Conservation (phyloP, 768 basidiomycete genomes). For the Pholiota molesta region DNA sequence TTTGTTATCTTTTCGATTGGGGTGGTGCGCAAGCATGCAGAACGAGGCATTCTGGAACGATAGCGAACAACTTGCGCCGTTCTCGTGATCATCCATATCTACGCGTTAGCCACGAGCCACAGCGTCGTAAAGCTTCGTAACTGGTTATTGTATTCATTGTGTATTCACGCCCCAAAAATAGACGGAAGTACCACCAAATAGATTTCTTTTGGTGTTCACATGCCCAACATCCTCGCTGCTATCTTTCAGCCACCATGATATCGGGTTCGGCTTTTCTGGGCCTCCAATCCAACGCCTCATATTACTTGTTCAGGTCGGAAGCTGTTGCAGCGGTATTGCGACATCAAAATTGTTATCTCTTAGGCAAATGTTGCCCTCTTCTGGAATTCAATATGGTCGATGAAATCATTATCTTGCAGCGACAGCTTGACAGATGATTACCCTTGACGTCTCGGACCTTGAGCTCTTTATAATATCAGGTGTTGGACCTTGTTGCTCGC, state of each 20-base stretch:
- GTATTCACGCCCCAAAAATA: slow-evolving; percentile 1
- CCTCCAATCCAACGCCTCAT: background rate
- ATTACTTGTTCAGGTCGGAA: background rate
- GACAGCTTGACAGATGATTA: background rate
- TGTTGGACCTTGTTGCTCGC: background rate
- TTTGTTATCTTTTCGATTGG: background rate
- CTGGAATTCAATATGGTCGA: background rate
- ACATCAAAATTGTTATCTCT: slow-evolving; percentile 2
- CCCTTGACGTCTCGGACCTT: background rate
- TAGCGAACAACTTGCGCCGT: background rate
- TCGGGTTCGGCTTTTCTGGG: slow-evolving; percentile 2
- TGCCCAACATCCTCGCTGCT: background rate
- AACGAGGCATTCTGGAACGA: too few relatives aligned
- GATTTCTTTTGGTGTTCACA: background rate
- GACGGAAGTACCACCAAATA: slow-evolving; percentile 3
- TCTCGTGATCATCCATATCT: slow-evolving; percentile 4
- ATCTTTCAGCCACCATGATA: background rate
- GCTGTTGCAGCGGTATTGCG: background rate
- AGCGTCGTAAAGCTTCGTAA: background rate
- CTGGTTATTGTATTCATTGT: too few relatives aligned
- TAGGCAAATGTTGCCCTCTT: background rate
- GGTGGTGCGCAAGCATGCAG: background rate
- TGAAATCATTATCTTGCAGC: background rate
- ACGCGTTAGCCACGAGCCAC: background rate
- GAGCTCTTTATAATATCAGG: background rate